Conservation (phyloP, 2,329 filamentous ascomycete species). For the Neofusicoccum sp. region DNA sequence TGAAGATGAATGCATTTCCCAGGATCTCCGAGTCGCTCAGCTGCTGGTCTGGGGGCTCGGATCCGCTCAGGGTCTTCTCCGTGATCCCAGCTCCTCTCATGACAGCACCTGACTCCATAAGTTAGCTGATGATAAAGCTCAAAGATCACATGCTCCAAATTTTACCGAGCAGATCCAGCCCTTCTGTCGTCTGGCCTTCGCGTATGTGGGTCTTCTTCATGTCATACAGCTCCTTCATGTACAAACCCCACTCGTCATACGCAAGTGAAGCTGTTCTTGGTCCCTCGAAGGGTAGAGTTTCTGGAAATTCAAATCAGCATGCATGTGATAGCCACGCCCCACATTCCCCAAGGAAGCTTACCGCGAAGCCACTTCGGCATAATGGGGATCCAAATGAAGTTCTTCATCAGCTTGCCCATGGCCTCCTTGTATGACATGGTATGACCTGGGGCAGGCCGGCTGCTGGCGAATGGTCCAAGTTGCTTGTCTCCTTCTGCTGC, state of each 20-base stretch:
- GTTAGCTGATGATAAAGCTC: constrained; percentile 38
- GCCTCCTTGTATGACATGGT: constrained; percentile 68
- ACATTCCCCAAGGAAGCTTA: constrained; percentile 33
- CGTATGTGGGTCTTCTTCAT: constrained; percentile 58
- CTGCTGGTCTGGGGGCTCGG: constrained; percentile 34
- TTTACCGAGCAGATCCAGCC: constrained; percentile 59
- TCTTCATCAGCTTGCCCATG: constrained; percentile 63
- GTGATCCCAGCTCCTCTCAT: constrained; percentile 39
- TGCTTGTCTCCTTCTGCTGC: constrained; percentile 37
- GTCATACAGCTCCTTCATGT: constrained; percentile 70
- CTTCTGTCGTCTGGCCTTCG: constrained; percentile 40
- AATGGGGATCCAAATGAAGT: constrained; percentile 64
- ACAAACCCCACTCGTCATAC: constrained; percentile 62
- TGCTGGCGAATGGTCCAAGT: constrained; percentile 33
- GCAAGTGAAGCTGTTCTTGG: constrained; percentile 18
- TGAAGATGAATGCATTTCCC: constrained; percentile 67
- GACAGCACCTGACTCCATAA: constrained; percentile 33
- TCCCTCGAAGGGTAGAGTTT: constrained; percentile 18
- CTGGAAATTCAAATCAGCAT: constrained; percentile 9
- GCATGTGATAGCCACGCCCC: neutral
- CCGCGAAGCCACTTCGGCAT: constrained; percentile 60
- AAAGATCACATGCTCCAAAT: constrained; percentile 8
- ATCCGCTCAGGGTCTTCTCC: constrained; percentile 23
- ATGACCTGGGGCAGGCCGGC: constrained; percentile 36
- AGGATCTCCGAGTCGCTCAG: constrained; percentile 68